Evolutionary conservation across 164 flowering plant genomes (phyloP).

Genomic region (Magnolia sinica): DNA sequence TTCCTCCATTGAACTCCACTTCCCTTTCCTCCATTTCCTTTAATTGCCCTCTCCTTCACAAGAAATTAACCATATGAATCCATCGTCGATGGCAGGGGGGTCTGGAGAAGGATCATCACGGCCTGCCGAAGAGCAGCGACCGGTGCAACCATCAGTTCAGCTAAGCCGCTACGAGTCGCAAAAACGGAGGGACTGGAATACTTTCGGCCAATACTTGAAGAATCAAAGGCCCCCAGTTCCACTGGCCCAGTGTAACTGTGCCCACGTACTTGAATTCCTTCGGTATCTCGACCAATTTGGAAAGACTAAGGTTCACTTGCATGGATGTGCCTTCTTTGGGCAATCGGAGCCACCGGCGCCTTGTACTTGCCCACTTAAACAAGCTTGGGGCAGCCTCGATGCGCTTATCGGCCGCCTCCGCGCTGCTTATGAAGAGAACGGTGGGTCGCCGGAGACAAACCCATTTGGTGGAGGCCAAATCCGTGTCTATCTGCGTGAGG

Average conservation of each 20-base stretch:
- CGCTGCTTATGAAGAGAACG: slow-evolving; percentile 60
- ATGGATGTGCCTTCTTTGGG: slow-evolving; percentile 53
- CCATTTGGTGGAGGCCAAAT: slow-evolving; percentile 57
- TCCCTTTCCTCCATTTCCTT: slow-evolving; percentile 16
- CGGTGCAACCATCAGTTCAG: slow-evolving; percentile 24
- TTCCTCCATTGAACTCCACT: slow-evolving; percentile 32
- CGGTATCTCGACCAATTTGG: slow-evolving; percentile 57
- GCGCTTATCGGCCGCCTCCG: slow-evolving; percentile 62
- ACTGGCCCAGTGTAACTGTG: slow-evolving; percentile 43
- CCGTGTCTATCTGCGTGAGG: slow-evolving; percentile 45
- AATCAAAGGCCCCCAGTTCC: slow-evolving; percentile 52
- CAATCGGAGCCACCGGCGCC: slow-evolving; percentile 62
- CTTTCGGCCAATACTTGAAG: slow-evolving; percentile 57
- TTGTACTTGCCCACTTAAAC: slow-evolving; percentile 52
- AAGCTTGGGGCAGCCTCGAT: slow-evolving; percentile 68
- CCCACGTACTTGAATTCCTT: slow-evolving; percentile 53
- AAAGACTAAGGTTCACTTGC: slow-evolving; percentile 57
- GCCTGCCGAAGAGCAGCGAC: slow-evolving; percentile 6
- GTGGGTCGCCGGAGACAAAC: slow-evolving; percentile 48
- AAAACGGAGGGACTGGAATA: slow-evolving; percentile 60
- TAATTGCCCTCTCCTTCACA: slow-evolving; percentile 3
- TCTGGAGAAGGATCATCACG: slow-evolving; percentile 28
- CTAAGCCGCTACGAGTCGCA: slow-evolving; percentile 60
- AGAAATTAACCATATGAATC: background rate
- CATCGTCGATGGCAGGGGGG: slow-evolving; percentile 17